These are phyloP conservation scores for Lentinus brumalis DNA, from an alignment of 768 basidiomycete species.

Conservation along the genomic window DNA sequence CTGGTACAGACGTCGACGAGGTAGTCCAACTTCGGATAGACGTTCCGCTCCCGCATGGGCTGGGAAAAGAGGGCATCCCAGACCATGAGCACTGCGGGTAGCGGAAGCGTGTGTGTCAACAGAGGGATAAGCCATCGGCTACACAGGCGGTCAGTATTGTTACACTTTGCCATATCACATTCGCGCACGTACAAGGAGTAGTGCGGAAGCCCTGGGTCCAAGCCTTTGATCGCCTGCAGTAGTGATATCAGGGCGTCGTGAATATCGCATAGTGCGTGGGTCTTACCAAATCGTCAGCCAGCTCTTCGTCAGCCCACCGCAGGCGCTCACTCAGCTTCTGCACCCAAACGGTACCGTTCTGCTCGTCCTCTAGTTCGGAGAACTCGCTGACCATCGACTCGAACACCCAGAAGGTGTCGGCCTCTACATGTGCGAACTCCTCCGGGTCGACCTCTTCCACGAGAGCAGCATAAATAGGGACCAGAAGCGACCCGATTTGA, in stretches of 20 bases:
- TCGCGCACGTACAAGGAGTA: constrained; percentile 68
- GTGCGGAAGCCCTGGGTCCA: constrained; percentile 74
- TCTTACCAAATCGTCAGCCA: constrained; percentile 60
- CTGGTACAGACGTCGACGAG: constrained; percentile 71
- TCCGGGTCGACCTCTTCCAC: constrained; percentile 61
- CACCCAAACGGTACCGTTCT: constrained; percentile 63
- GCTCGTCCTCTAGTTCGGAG: constrained; percentile 71
- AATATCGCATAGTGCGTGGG: not conserved
- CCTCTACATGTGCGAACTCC: constrained; percentile 69
- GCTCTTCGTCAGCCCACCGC: constrained; percentile 63
- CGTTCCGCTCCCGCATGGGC: constrained; percentile 52
- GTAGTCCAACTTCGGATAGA: constrained; percentile 63
- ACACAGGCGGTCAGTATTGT: not conserved
- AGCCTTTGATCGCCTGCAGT: constrained; percentile 56
- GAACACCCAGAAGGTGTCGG: constrained; percentile 83
- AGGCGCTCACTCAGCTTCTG: constrained; percentile 60
- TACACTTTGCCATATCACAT: not conserved
- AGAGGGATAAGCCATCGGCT: constrained; percentile 79
- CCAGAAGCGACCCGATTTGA: constrained; percentile 66
- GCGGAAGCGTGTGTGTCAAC: constrained; percentile 71
- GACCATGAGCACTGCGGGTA: constrained; percentile 55
- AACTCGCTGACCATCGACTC: constrained; percentile 75
- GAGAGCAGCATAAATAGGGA: constrained; percentile 68
- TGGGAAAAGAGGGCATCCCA: constrained; percentile 77
- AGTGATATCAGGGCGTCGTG: not conserved